Conservation (phyloP, 768 basidiomycete species). For the Trametes cinnabarina region DNA sequence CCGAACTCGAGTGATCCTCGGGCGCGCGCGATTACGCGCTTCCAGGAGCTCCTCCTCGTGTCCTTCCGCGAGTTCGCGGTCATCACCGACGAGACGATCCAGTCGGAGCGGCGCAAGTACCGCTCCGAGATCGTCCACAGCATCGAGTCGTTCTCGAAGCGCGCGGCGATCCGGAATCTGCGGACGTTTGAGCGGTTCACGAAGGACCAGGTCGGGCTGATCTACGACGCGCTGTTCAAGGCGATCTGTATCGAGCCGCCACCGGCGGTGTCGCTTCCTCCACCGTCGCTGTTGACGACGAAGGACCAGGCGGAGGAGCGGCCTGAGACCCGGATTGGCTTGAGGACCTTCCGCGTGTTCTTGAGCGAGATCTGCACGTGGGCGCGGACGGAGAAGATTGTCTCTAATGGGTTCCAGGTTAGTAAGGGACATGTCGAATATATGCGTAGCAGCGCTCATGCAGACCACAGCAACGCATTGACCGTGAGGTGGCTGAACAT, state of each 20-base stretch:
- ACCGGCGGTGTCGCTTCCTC: constrained; percentile 44
- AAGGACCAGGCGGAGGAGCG: constrained; percentile 63
- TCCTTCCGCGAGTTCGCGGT: constrained; percentile 97
- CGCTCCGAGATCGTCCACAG: constrained; percentile 87
- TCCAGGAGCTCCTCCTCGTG: constrained; percentile 94
- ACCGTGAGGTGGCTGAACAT: constrained; percentile 91
- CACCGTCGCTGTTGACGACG: constrained; percentile 52
- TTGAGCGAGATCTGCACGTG: constrained; percentile 91
- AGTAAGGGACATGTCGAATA: not conserved
- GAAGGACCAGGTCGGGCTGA: constrained; percentile 82
- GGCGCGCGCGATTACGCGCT: constrained; percentile 89
- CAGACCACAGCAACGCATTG: constrained; percentile 68
- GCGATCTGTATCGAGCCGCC: constrained; percentile 77
- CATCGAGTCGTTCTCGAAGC: constrained; percentile 93
- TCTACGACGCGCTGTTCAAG: constrained; percentile 92
- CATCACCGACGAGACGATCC: constrained; percentile 94
- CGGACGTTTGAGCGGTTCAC: constrained; percentile 73
- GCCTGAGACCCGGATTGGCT: constrained; percentile 85
- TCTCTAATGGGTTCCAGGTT: constrained; percentile 89
- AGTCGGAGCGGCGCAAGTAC: constrained; percentile 79
- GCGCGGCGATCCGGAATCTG: constrained; percentile 86
- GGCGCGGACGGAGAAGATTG: constrained; percentile 92
- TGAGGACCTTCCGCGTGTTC: constrained; percentile 85
- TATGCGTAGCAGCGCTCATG: not conserved
- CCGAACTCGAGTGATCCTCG: constrained; percentile 86